These are phyloP conservation scores for Pseudomicrostroma phylloplanum DNA, from an alignment of 1,284 basidiomycete genomes.

Conservation along the genomic window DNA sequence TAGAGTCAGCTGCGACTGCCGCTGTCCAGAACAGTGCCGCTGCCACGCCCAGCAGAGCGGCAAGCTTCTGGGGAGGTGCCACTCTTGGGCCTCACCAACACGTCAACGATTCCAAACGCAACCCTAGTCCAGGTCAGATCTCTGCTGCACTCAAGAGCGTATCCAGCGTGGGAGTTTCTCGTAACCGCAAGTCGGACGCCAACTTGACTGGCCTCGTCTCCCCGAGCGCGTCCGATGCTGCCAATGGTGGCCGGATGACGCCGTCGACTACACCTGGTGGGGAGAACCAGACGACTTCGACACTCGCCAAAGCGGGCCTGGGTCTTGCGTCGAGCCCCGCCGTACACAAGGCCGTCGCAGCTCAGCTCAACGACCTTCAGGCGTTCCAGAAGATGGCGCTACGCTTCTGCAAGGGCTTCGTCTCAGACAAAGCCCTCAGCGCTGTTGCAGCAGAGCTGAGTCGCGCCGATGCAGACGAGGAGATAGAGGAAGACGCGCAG, in stretches of 20 bases:
- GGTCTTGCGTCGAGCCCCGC: not conserved
- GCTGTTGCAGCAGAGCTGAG: constrained; percentile 5
- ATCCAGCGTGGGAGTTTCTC: constrained; percentile 17
- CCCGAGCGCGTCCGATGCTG: not conserved
- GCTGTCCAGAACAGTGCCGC: not conserved
- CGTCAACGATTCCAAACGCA: constrained; percentile 18
- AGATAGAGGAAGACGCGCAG: constrained; percentile 14
- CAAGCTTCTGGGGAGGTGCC: not conserved
- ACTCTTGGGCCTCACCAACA: not conserved
- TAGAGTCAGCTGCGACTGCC: not conserved
- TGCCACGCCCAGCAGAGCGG: not conserved
- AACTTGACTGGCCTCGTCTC: not conserved
- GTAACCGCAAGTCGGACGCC: not conserved
- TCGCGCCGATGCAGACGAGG: constrained; percentile 1
- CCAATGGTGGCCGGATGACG: not conserved
- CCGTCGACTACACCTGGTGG: not conserved
- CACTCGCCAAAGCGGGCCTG: not conserved
- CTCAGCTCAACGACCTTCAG: constrained; percentile 40
- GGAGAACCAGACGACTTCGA: not conserved
- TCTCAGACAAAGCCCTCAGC: constrained; percentile 4
- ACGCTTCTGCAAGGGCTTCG: constrained; percentile 37
- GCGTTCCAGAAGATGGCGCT: constrained; percentile 44
- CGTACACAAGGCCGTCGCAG: constrained; percentile 13
- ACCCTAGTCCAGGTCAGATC: constrained; percentile 37
- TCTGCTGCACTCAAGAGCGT: constrained; percentile 35